Base-by-base conservation (phyloP, 192 early-diverging fungal genomes). In the Obelidium mucronatum region DNA sequence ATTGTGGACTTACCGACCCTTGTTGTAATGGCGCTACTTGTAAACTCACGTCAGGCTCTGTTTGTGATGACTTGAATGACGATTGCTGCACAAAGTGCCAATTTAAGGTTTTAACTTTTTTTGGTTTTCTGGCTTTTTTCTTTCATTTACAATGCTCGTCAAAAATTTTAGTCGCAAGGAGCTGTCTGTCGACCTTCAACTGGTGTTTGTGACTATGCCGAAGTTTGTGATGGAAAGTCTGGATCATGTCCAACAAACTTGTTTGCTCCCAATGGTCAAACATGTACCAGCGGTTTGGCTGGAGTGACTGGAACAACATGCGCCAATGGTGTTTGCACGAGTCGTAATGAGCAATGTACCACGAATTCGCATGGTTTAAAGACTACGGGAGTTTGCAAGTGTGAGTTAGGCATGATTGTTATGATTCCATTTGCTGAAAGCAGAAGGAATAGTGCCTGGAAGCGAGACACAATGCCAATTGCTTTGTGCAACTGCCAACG, bases 21-120 rank as follows among this genome's bases (percentile, higher is more conserved):
- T 98, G 97, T 82, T 98, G 97, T 76, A 85, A 93, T 77, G 86
- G 85, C 5, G 63, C 83, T 0, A 95, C 93, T 0, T 98, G 97
- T 83, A 93, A 89, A 76, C 85, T 95, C 36, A 94, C 92, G 67
- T 17, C 71, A 0, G 90, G 88, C 13, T 92, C 95, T 8, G 80
- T 87, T 2, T 98, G 97, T 81, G 91, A 89, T 42, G 93, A 95
- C 75, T 75, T 80, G 64, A 96, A 96, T 80, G 95, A 95, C 73
- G 76, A 86, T 40, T 98, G 95, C 83, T 98, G 96, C 83, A 37
- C 69, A 2, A 67, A 87, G 24, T 97, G 96, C 84, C 75, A 90
- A 65, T 53, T 93, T 26, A 79, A 79, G n/a, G n/a, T n/a, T n/a
- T n/a, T n/a, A n/a, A n/a, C n/a, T n/a, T 51, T 62, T 79, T 36